Evolutionary conservation across 2,329 filamentous ascomycete genomes (phyloP).

Genomic region (Aspergillus sp.): DNA sequence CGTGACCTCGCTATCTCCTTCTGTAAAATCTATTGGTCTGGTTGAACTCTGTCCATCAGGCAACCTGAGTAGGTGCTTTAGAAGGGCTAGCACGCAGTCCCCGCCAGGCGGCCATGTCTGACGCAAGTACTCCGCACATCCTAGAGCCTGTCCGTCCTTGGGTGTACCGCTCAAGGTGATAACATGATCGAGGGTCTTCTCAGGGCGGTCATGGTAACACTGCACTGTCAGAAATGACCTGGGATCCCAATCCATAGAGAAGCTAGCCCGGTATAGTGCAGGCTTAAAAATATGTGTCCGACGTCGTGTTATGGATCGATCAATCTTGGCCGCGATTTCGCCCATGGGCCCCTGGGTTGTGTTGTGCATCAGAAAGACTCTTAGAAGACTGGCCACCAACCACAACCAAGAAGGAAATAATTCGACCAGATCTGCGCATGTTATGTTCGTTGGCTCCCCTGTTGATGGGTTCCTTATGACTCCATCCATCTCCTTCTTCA

Average conservation of each 20-base stretch:
- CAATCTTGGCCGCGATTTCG: neutral
- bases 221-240: neutral
- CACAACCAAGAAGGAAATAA: neutral
- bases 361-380: neutral
- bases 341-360: neutral
- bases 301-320: neutral
- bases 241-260: neutral
- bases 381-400: neutral
- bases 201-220: no score
- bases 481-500: neutral
- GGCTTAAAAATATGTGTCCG: neutral
- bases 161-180: neutral
- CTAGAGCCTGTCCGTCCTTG: neutral
- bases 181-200: neutral
- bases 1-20: neutral
- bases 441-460: neutral
- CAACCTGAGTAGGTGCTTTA: neutral
- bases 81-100: neutral
- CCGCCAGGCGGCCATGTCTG: neutral
- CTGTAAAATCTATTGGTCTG: neutral
- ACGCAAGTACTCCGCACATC: neutral
- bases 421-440: neutral
- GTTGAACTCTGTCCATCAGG: neutral
- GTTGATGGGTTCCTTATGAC: neutral
- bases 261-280: no score